Conservation (phyloP, 306 rosid species). For the Pyrus bretschneideri region DNA sequence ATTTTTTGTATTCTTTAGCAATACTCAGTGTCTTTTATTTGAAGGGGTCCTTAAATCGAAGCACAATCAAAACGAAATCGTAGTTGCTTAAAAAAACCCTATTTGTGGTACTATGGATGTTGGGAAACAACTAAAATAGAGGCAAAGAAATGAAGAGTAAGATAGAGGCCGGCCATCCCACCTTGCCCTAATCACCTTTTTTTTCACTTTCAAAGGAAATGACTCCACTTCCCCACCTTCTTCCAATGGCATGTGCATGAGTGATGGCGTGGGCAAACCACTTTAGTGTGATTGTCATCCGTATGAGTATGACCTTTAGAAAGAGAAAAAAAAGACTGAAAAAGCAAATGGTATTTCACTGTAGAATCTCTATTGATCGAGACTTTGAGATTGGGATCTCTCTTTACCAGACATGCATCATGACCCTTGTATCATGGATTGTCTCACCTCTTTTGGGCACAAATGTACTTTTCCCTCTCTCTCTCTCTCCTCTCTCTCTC, state of each 20-base stretch:
- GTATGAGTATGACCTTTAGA: constrained; percentile 12
- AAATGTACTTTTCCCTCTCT: not conserved
- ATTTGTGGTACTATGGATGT: not conserved
- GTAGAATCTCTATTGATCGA: constrained; percentile 58
- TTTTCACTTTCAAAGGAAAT: constrained; percentile 26
- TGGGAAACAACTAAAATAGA: constrained; percentile 3
- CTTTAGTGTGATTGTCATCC: constrained; percentile 42
- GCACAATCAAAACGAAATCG: not conserved
- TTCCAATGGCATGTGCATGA: constrained; percentile 68
- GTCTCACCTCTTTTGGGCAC: constrained; percentile 45
- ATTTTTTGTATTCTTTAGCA: too few species aligned
- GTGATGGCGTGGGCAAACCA: constrained; percentile 58
- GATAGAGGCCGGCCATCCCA: constrained; percentile 1
- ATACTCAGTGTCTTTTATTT: not conserved
- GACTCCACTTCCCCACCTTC: constrained; percentile 46
- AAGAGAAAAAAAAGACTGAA: constrained; percentile 14
- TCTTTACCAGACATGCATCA: constrained; percentile 79
- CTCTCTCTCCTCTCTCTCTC: not conserved
- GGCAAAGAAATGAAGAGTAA: not conserved
- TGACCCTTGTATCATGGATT: constrained; percentile 57
- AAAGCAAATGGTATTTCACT: constrained; percentile 46
- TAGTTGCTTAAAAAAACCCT: constrained; percentile 5
- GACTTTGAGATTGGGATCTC: constrained; percentile 56
- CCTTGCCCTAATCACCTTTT: not conserved
- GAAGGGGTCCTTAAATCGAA: not conserved